Conservation (phyloP, 2,329 filamentous ascomycete genomes). For the Metarhizium robertsii region DNA sequence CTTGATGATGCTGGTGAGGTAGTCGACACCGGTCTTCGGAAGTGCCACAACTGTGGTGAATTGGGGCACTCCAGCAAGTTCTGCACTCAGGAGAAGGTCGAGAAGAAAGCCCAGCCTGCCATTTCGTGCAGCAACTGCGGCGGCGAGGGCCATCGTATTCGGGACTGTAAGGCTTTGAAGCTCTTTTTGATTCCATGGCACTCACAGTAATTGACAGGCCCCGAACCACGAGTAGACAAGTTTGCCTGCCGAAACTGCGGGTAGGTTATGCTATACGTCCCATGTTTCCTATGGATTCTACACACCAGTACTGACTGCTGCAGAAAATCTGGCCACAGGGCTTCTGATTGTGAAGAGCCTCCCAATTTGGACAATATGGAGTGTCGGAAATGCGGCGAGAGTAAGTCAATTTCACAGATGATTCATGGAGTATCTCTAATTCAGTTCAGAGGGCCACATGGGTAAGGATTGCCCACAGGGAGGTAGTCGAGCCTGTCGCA, state of each 20-base stretch:
- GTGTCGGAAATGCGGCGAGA: slow-evolving; percentile 55
- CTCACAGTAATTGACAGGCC: slow-evolving; percentile 29
- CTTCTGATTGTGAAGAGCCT: slow-evolving; percentile 45
- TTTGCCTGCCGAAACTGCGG: slow-evolving; percentile 63
- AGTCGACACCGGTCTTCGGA: slow-evolving; percentile 46
- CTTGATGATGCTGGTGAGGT: slow-evolving; percentile 58
- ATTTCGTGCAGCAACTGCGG: slow-evolving; percentile 59
- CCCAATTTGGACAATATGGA: slow-evolving; percentile 54
- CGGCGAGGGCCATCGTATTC: slow-evolving; percentile 53
- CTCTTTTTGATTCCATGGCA: not conserved
- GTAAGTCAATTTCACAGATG: slow-evolving; percentile 27
- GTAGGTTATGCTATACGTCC: slow-evolving; percentile 18
- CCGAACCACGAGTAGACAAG: slow-evolving; percentile 51
- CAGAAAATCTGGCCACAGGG: slow-evolving; percentile 41
- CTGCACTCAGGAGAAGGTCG: slow-evolving; percentile 49
- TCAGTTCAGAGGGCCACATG: slow-evolving; percentile 46
- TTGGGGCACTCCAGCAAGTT: slow-evolving; percentile 52
- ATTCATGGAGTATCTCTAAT: not conserved
- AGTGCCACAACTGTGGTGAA: slow-evolving; percentile 56
- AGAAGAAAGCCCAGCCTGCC: slow-evolving; percentile 32
- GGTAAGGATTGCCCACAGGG: slow-evolving; percentile 55
- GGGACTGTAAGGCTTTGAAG: slow-evolving; percentile 49
- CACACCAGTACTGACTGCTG: slow-evolving; percentile 7
- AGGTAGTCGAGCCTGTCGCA: slow-evolving; percentile 45
- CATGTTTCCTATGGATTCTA: not conserved